A percentile compares a stretch with the other conserved stretches of the same genome.
phyloP scores from a whole-genome alignment of 345 rosid species.

The Citrus medica region DNA sequence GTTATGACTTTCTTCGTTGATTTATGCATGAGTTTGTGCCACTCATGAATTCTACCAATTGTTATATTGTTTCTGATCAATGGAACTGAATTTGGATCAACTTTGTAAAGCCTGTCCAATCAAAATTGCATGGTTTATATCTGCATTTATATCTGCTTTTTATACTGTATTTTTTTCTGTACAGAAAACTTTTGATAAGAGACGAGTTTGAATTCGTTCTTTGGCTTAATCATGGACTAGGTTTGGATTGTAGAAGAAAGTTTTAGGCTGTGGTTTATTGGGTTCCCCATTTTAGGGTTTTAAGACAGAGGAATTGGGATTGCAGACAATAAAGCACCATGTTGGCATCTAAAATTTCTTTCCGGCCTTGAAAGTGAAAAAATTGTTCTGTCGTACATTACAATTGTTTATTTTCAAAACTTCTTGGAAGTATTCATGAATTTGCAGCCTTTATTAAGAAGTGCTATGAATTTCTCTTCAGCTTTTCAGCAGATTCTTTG shows the following conservation, averaged over 20 bases:
- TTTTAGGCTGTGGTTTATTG: neutral
- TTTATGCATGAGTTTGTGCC: conserved; percentile 2
- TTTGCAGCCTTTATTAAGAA: neutral
- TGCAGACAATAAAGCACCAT: neutral
- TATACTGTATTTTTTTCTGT: neutral
- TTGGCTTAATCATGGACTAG: neutral
- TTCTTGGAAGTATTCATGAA: neutral
- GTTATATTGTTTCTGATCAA: neutral
- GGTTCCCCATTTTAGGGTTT: neutral
- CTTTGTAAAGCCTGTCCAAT: neutral
- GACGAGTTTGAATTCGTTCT: neutral
- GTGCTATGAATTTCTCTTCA: neutral
- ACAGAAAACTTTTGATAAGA: neutral
- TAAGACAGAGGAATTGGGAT: neutral
- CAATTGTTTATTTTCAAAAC: neutral
- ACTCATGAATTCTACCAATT: neutral
- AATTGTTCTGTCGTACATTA: neutral
- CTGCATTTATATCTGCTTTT: neutral
- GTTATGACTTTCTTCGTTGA: conserved; percentile 3
- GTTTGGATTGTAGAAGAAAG: neutral
- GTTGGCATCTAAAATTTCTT: neutral
- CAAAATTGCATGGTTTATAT: neutral
- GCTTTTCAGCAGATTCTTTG: neutral
- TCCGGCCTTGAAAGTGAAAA: neutral
- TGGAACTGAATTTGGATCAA: neutral